A percentile compares a stretch with the other conserved stretches of the same genome.
These are phyloP conservation scores for Pachysandra terminalis DNA, from an alignment of 164 flowering plant genomes.

Conservation along the genomic window DNA sequence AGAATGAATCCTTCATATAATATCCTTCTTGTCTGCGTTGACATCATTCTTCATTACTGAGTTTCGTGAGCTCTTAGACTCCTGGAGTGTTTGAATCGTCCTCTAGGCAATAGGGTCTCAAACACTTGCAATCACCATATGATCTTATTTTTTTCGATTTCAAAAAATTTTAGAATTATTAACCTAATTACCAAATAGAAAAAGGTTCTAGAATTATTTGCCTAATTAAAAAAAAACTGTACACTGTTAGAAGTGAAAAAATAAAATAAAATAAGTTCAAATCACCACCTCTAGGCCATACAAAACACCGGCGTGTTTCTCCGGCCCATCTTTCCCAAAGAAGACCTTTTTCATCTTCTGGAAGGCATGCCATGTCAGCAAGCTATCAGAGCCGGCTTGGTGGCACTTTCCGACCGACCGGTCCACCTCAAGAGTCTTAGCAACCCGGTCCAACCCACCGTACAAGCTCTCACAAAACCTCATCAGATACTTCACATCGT, in stretches of 20 bases:
- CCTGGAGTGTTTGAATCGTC: too few relatives aligned
- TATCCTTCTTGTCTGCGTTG: too few relatives aligned
- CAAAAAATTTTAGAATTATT: too few relatives aligned
- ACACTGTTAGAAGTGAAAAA: neutral
- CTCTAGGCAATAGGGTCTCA: too few relatives aligned
- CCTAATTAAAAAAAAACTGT: neutral
- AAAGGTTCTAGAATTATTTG: too few relatives aligned
- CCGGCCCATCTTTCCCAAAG: conserved; percentile 30
- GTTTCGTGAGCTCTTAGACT: too few relatives aligned
- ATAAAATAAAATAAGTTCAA: neutral
- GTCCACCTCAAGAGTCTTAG: conserved; percentile 34
- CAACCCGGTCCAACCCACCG: conserved; percentile 63
- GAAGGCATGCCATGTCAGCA: conserved; percentile 61
- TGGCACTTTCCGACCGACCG: conserved; percentile 57
- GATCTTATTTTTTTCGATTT: too few relatives aligned
- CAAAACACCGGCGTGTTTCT: conserved; percentile 47
- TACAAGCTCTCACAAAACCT: conserved; percentile 42
- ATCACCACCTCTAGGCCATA: conserved; percentile 45
- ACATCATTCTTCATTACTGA: too few relatives aligned
- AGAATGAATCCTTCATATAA: too few relatives aligned
- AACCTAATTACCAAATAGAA: too few relatives aligned
- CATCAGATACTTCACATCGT: conserved; percentile 57
- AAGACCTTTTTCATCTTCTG: conserved; percentile 38
- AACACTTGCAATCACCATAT: too few relatives aligned
- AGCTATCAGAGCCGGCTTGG: conserved; percentile 67